Conservation (phyloP, 2,329 filamentous ascomycete species). For the Pyrenophora tritici-repentis region DNA sequence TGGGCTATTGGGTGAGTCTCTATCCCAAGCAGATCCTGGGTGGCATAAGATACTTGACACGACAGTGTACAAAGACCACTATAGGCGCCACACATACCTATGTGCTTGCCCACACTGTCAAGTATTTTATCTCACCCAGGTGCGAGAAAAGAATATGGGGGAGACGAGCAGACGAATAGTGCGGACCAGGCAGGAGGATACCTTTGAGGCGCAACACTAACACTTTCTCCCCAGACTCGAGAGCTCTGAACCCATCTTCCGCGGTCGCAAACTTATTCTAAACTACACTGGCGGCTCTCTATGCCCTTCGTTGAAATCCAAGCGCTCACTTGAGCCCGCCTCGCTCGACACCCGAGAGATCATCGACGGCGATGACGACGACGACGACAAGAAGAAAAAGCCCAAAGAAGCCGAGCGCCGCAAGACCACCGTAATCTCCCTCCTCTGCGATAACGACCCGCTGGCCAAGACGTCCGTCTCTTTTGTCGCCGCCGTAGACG, state of each 20-base stretch:
- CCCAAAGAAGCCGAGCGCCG: conserved; percentile 62
- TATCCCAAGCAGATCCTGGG: too few species aligned
- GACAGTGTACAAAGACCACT: too few species aligned
- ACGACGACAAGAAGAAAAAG: conserved; percentile 41
- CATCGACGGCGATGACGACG: conserved; percentile 49
- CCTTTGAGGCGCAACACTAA: conserved; percentile 18
- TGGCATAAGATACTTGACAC: too few species aligned
- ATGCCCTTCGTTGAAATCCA: conserved; percentile 45
- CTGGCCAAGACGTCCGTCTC: conserved; percentile 72
- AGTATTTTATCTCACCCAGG: background rate
- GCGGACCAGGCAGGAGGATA: conserved; percentile 4
- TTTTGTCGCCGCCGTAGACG: conserved; percentile 86
- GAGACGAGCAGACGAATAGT: background rate
- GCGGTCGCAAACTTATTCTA: conserved; percentile 67
- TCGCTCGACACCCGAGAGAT: conserved; percentile 40
- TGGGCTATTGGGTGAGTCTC: conserved; percentile 74
- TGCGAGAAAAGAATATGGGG: background rate
- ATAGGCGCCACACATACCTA: too few species aligned
- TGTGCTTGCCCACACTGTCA: too few species aligned
- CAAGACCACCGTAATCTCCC: conserved; percentile 86
- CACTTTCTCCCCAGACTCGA: conserved; percentile 54
- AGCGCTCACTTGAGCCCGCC: conserved; percentile 33
- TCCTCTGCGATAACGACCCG: conserved; percentile 87
- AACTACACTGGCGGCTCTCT: conserved; percentile 58
- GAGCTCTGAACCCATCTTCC: conserved; percentile 58